Evolutionary conservation across 2,329 filamentous ascomycete species (phyloP).

Genomic region (Thielaviopsis cerberus): DNA sequence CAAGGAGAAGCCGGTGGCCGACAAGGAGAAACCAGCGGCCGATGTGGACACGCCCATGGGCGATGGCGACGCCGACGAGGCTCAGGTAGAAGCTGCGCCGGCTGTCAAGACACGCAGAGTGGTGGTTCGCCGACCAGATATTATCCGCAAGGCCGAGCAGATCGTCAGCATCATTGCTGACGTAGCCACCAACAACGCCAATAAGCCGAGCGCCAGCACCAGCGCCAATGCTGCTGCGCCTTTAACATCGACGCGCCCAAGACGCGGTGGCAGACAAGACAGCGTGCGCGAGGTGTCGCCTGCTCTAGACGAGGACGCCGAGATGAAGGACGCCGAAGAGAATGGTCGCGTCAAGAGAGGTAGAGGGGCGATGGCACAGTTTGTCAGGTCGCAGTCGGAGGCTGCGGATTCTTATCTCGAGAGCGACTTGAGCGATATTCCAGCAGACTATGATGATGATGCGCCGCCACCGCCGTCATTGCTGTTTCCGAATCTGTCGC

Average conservation of each 20-base stretch:
- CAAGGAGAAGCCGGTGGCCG: not conserved
- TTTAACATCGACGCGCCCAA: not conserved
- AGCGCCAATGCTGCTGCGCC: conserved; percentile 26
- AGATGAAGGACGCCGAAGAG: conserved; percentile 23
- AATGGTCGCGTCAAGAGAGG: too few relatives aligned
- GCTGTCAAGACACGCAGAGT: conserved; percentile 21
- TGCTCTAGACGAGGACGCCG: conserved; percentile 21
- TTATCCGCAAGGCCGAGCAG: conserved; percentile 43
- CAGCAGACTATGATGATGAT: conserved; percentile 39
- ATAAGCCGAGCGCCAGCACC: conserved; percentile 17
- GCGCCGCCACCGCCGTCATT: conserved; percentile 24
- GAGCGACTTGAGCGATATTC: conserved; percentile 49
- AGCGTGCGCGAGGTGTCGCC: conserved; percentile 3
- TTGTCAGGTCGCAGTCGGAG: conserved; percentile 13
- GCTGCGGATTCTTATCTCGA: conserved; percentile 40
- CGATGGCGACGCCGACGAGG: conserved; percentile 16
- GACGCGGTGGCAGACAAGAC: not conserved
- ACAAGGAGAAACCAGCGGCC: not conserved
- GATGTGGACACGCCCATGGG: conserved; percentile 13
- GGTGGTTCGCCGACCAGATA: conserved; percentile 35
- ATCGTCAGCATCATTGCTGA: conserved; percentile 28
- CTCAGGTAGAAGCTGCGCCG: not conserved
- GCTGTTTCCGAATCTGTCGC: conserved; percentile 31
- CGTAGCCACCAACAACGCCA: conserved; percentile 23
- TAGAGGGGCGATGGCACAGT: conserved; percentile 15